Evolutionary conservation across 306 rosid species (phyloP).

Genomic region (Fragaria vesca): DNA sequence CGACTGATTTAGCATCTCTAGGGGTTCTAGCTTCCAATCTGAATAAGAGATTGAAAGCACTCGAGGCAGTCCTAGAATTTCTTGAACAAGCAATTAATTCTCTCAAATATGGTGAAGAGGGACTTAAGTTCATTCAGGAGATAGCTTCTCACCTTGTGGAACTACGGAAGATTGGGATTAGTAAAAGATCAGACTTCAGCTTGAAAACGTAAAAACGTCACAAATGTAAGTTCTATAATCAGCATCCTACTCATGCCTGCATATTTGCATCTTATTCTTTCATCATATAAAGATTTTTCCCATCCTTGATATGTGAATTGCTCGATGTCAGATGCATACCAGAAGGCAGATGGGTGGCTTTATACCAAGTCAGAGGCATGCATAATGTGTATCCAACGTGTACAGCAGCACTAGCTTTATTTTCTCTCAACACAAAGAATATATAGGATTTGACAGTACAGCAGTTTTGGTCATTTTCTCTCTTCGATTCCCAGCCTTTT

Average conservation of each 20-base stretch:
- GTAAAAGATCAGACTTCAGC: constrained; percentile 40
- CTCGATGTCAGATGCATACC: constrained; percentile 11
- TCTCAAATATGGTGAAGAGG: constrained; percentile 58
- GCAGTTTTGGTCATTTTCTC: constrained; percentile 20
- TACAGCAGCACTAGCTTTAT: constrained; percentile 44
- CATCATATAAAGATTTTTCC: not conserved
- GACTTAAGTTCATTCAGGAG: constrained; percentile 63
- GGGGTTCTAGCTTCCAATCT: constrained; percentile 36
- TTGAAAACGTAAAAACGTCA: constrained; percentile 30
- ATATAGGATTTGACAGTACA: not conserved
- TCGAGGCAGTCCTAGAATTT: constrained; percentile 60
- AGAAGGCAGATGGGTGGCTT: not conserved
- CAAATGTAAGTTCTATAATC: constrained; percentile 40
- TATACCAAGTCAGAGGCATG: not conserved
- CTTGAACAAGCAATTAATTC: constrained; percentile 59
- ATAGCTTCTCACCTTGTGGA: constrained; percentile 69
- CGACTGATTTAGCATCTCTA: constrained; percentile 38
- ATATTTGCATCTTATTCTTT: not conserved
- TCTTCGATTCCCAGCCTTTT: constrained; percentile 29
- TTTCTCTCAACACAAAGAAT: constrained; percentile 6
- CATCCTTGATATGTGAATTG: not conserved
- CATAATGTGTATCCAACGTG: constrained; percentile 27
- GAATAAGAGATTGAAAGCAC: constrained; percentile 58
- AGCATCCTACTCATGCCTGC: not conserved
- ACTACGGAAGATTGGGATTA: constrained; percentile 48